A percentile compares a stretch with the other conserved stretches of the same genome.
These are phyloP conservation scores for Sclerotinia borealis DNA, from an alignment of 2,329 filamentous ascomycete species.

Conservation along the genomic window DNA sequence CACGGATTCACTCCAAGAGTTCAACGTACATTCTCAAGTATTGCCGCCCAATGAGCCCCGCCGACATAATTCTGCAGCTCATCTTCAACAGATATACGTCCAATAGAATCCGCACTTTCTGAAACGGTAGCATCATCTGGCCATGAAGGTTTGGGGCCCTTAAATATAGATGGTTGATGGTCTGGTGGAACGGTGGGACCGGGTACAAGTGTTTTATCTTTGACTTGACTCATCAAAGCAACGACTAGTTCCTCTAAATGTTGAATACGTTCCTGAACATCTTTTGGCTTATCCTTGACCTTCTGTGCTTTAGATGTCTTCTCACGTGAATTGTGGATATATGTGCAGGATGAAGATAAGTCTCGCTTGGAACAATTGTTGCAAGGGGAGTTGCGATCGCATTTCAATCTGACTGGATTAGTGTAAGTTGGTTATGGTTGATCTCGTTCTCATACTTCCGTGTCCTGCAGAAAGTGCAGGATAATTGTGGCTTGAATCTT, in stretches of 20 bases:
- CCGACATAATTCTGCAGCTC: slow-evolving; percentile 26
- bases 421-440: neutral
- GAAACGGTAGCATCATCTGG: slow-evolving; percentile 1
- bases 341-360: slow-evolving; percentile 42
- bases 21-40: slow-evolving; percentile 7
- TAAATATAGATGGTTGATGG: neutral
- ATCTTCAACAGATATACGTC: slow-evolving; percentile 22
- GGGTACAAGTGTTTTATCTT: neutral
- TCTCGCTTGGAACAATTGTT: slow-evolving; percentile 47
- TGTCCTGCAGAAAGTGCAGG: slow-evolving; percentile 26
- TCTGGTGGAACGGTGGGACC: neutral
- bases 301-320: slow-evolving; percentile 17
- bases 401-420: slow-evolving; percentile 36
- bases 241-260: slow-evolving; percentile 52
- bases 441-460: slow-evolving; percentile 21
- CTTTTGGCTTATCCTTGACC: slow-evolving; percentile 30
- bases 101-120: slow-evolving; percentile 20
- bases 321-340: slow-evolving; percentile 39
- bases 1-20: neutral
- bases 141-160: neutral
- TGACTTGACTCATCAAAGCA: slow-evolving; percentile 39
- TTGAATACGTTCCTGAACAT: slow-evolving; percentile 48
- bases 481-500: slow-evolving; percentile 27
- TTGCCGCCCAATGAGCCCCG: slow-evolving; percentile 7
- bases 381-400: slow-evolving; percentile 48